Base-by-base conservation (phyloP, 108 stramenopile species). In the Discostella stelligeroides region DNA sequence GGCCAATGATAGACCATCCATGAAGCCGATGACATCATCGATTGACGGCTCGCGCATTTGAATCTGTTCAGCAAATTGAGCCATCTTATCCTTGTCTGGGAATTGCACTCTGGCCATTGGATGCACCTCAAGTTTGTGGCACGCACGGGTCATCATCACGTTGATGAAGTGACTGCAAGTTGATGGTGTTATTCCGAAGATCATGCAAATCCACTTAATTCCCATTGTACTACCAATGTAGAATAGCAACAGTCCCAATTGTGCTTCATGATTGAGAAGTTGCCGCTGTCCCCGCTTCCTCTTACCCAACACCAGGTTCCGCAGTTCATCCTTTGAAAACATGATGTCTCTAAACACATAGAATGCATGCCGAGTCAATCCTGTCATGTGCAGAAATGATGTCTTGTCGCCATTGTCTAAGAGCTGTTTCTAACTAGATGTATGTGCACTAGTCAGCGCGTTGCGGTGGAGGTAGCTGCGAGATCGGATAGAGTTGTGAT, bases 301-400 rank as follows among this genome's bases (percentile, higher is more conserved):
- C 8, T 53, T 24, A 8, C 24, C 34, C 34, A 34, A 25, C 1
- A 20, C 15, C 20, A 50, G 9, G 1, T 50, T 24, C 1, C 20
- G 23, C 9, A 50, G 49, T 8, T 50, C 18, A 50, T 34, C 34
- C 5, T 34, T 34, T 34, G 34, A 34, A 6, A 50, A 50, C 1
- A 50, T 8, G 14, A 9, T 9, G 0, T 20, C 49, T 24, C 9
- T 20, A 18, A 50, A 18, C 18, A 20, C 1, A 1, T 1, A 1
- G 4, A 50, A 50, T 50, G 14, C 8, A 20, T 1, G 18, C 1
- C 49, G 49, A 24, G 14, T 50, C 49, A 50, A 50, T 9, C 49
- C 49, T 18, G 24, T 50, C 49, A 50, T 50, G 49, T 50, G 49
- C 8, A 50, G 17, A 50, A 50, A 50, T 15, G 49, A 50, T 15